Evolutionary conservation across 306 rosid genomes (phyloP), one percentile per base, ranked within the genome.

Genomic region (Adenanthera pavonina): DNA sequence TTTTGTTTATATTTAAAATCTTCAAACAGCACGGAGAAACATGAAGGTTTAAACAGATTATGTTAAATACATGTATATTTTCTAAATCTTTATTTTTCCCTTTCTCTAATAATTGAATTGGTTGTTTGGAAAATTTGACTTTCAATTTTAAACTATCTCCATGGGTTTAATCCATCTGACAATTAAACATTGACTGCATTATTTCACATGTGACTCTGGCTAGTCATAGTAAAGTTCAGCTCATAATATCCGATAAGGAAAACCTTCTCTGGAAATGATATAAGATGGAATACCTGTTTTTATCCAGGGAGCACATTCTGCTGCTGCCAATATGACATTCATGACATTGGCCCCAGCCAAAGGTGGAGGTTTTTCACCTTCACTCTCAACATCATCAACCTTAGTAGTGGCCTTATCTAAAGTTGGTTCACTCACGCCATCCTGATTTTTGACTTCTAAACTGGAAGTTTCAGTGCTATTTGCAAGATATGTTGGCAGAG

Each of bases 241-340:
- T 61, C 43, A 40, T 3, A 64, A 61, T 41, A 54, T 52, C 66
- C 70, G 47, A n/a, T 6, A 79, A 30, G 83, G 72, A 69, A 75
- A 82, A 40, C 17, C 7, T 41, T 69, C 71, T 16, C 36, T 52
- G 13, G 57, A 82, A 67, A 82, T 64, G 47, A 76, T 30, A 34
- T 51, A 44, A 34, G 52, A 6, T 43, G 72, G 52, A 76, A 73
- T 90, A 93, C 99, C 99, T 83, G 99, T 92, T 89, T 95, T 93
- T 3, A 90, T 81, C 91, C 92, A 95, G 43, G 99, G 99, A 89
- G 94, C 92, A 75, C 99, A 95, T 86, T 95, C 99, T 65, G 91
- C 94, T 17, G 99, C 90, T 46, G 88, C 97, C 82, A 95, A 56
- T 80, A 95, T 87, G 83, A 95, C 20, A 81, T 95, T 95, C 98